A percentile compares a stretch with the other conserved stretches of the same genome.
Conservation (phyloP, 2,329 filamentous ascomycete genomes). For the Mariannaea elegans region DNA sequence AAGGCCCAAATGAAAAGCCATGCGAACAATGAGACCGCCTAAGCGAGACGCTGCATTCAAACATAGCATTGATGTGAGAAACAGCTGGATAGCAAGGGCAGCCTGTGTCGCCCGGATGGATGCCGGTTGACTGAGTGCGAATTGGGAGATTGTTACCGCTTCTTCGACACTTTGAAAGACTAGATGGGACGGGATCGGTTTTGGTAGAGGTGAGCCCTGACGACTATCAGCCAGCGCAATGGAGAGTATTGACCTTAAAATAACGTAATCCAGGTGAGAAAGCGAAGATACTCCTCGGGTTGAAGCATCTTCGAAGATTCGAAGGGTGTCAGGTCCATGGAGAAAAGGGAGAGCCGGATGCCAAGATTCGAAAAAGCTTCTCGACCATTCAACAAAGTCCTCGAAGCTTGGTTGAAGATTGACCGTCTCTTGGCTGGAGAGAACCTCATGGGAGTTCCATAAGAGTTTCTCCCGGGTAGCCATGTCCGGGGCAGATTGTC, state of each 20-base stretch:
- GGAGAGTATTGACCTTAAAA: slow-evolving; percentile 59
- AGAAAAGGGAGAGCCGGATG: slow-evolving; percentile 66
- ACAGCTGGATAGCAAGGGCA: slow-evolving; percentile 61
- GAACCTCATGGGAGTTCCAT: slow-evolving; percentile 49
- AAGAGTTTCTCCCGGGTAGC: slow-evolving; percentile 34
- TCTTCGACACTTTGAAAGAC: slow-evolving; percentile 60
- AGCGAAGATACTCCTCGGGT: slow-evolving; percentile 42
- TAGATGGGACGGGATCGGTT: slow-evolving; percentile 51
- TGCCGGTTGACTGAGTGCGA: slow-evolving; percentile 56
- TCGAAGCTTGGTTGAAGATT: slow-evolving; percentile 49
- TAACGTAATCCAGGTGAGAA: slow-evolving; percentile 49
- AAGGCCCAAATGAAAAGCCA: slow-evolving; percentile 65
- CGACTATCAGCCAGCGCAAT: slow-evolving; percentile 63
- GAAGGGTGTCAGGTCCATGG: slow-evolving; percentile 60
- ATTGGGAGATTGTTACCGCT: slow-evolving; percentile 58
- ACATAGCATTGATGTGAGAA: slow-evolving; percentile 64
- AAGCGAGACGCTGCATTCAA: slow-evolving; percentile 65
- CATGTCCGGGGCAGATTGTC: slow-evolving; percentile 29
- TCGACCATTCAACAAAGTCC: slow-evolving; percentile 58
- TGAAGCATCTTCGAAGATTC: slow-evolving; percentile 55
- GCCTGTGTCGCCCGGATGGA: slow-evolving; percentile 59
- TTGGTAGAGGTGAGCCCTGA: slow-evolving; percentile 44
- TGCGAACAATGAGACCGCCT: slow-evolving; percentile 62
- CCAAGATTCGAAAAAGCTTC: slow-evolving; percentile 66
- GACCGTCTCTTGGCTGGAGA: slow-evolving; percentile 9